These are phyloP conservation scores for Prunus padus DNA, from an alignment of 306 rosid species.

Conservation along the genomic window DNA sequence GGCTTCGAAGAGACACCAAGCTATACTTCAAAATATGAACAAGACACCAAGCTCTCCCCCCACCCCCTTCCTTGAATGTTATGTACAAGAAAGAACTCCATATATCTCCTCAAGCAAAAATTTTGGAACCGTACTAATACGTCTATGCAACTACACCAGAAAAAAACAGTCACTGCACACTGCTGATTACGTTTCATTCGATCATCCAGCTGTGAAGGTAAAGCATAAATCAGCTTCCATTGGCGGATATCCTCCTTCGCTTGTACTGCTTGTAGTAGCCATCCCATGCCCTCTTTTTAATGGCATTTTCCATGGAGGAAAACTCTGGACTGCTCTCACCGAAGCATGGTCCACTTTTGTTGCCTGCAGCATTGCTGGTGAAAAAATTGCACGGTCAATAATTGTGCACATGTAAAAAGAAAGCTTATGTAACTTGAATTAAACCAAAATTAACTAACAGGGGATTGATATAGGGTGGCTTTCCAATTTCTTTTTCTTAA, in stretches of 20 bases:
- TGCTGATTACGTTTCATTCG: slow-evolving; percentile 1
- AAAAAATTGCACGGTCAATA: slow-evolving; percentile 13
- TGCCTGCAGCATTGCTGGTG: slow-evolving; percentile 31
- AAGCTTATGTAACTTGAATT: not conserved
- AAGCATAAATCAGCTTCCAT: not conserved
- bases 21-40: not conserved
- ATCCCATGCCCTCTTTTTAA: slow-evolving; percentile 5
- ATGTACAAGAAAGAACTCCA: no score
- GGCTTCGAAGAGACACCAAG: not conserved
- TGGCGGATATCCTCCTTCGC: slow-evolving; percentile 38
- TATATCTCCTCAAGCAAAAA: not conserved
- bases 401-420: no score
- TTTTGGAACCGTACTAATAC: not conserved
- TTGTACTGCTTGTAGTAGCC: slow-evolving; percentile 30
- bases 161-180: not conserved
- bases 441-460: not conserved
- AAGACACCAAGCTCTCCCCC: not conserved
- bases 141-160: not conserved
- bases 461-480: not conserved
- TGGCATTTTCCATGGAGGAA: slow-evolving; percentile 14
- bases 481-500: not conserved
- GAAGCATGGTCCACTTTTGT: slow-evolving; percentile 21
- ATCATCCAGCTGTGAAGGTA: not conserved
- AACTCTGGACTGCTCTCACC: slow-evolving; percentile 26
- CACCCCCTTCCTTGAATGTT: not conserved